Evolutionary conservation across 768 basidiomycete genomes (phyloP), one percentile per base, ranked within the genome.

Genomic region (Xerocomellus intermedius): DNA sequence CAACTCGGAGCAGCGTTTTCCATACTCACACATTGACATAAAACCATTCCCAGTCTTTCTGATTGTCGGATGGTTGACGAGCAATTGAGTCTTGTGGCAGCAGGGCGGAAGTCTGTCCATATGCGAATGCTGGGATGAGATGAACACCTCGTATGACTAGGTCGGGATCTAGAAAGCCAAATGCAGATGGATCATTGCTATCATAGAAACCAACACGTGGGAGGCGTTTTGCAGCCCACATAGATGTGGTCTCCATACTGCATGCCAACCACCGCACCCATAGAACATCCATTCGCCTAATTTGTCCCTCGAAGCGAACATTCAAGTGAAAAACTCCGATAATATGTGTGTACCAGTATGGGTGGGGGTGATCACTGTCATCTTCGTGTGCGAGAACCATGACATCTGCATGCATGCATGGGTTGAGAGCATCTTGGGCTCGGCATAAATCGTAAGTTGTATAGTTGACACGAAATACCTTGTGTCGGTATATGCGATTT

Each of bases 371-470:
- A 1, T 55, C 42, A 3, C 0, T 30, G 1, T 48, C 46, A 35
- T 79, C 72, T 3, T 58, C 55, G 1, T 55, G 50, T 9, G 69
- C 43, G 1, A 71, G 65, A 3, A 75, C 60, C 72, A 79, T 77
- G 19, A 82, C 48, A 35, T 78, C 65, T 1, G 66, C 36, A 10
- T 76, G 68, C 0, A 65, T 74, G 0, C 59, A 42, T 10, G 74
- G 70, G 42, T 79, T 78, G 50, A 81, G 61, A 0, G 67, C 55
- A 54, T 82, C 79, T 53, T 79, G 75, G 1, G 33, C 46, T 24
- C 22, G 51, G 7, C 50, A 47, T 8, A 71, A 55, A 28, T 73
- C 63, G 17, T 71, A 73, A 0, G 60, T 69, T 0, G 70, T 73
- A 24, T 70, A 73, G 36, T 72, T 72, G 32, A 74, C 13, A 0